Conservation (phyloP, 768 basidiomycete genomes). For the Leccinellum rugosiceps region DNA sequence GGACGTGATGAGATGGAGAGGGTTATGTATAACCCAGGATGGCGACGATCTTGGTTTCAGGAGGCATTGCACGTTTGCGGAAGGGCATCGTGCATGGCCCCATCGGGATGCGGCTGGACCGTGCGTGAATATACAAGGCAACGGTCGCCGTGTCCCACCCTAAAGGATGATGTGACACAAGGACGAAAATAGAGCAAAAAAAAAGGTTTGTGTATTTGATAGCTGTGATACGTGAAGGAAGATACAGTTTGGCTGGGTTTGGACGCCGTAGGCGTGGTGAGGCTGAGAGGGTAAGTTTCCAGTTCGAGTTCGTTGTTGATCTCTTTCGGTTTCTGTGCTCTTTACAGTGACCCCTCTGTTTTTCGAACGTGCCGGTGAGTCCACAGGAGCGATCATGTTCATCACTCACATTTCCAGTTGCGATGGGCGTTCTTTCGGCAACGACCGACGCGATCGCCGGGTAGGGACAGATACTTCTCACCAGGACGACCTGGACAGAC, state of each 20-base stretch:
- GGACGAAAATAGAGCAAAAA: not conserved
- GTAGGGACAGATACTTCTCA: not conserved
- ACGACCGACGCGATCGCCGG: conserved; percentile 16
- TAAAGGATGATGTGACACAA: not conserved
- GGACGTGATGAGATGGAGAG: not conserved
- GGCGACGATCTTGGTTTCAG: not conserved
- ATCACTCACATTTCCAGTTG: not conserved
- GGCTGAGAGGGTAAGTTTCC: not conserved
- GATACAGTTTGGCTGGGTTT: not conserved
- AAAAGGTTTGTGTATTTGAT: not conserved
- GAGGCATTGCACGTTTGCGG: too few relatives aligned
- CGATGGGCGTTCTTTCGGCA: conserved; percentile 3
- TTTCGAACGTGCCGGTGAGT: not conserved
- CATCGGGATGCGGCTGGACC: not conserved
- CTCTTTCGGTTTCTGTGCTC: not conserved
- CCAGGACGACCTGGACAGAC: conserved; percentile 3
- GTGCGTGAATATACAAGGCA: not conserved
- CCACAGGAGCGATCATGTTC: not conserved
- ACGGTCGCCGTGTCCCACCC: conserved; percentile 2
- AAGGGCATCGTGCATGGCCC: too few relatives aligned
- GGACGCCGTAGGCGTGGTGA: not conserved
- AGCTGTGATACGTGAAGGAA: not conserved
- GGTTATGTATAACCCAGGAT: not conserved
- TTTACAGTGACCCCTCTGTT: not conserved
- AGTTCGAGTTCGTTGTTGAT: not conserved